Evolutionary conservation across 768 basidiomycete genomes (phyloP).

Genomic region (Leucocoprinus leucothites): DNA sequence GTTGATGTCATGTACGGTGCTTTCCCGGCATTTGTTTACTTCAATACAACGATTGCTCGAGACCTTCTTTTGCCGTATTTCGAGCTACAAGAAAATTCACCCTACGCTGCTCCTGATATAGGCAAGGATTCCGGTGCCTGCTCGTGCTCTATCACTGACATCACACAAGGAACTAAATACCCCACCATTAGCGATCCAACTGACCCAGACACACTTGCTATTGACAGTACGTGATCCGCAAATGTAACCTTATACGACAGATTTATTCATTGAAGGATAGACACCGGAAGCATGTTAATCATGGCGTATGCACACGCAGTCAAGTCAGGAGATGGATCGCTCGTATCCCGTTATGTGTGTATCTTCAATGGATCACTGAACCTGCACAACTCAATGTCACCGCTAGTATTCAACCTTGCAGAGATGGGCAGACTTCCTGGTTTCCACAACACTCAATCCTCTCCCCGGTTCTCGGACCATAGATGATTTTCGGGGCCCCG

Average conservation of each 20-base stretch:
- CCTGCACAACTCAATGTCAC: slow-evolving; percentile 31
- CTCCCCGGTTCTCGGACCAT: background rate
- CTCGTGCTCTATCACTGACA: background rate
- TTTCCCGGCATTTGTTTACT: slow-evolving; percentile 41
- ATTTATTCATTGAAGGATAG: slow-evolving; percentile 23
- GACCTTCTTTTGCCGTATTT: slow-evolving; percentile 45
- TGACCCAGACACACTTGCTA: slow-evolving; percentile 14
- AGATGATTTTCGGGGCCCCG: slow-evolving; percentile 23
- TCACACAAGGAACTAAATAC: slow-evolving; percentile 9
- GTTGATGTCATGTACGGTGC: slow-evolving; percentile 44
- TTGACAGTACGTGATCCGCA: slow-evolving; percentile 21
- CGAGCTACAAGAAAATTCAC: slow-evolving; percentile 35
- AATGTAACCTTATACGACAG: background rate
- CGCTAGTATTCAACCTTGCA: slow-evolving; percentile 41
- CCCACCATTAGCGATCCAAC: slow-evolving; percentile 16
- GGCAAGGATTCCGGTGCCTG: too few species aligned
- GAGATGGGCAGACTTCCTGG: slow-evolving; percentile 39
- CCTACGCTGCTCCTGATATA: slow-evolving; percentile 28
- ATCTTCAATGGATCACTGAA: slow-evolving; percentile 54
- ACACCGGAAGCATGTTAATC: slow-evolving; percentile 59
- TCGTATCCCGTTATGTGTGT: slow-evolving; percentile 36
- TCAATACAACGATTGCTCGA: slow-evolving; percentile 37
- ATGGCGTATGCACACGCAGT: slow-evolving; percentile 42
- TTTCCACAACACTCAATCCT: slow-evolving; percentile 33
- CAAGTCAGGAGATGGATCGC: slow-evolving; percentile 29